phyloP scores from a whole-genome alignment of 768 basidiomycete genomes.

The Lentinula sp. region DNA sequence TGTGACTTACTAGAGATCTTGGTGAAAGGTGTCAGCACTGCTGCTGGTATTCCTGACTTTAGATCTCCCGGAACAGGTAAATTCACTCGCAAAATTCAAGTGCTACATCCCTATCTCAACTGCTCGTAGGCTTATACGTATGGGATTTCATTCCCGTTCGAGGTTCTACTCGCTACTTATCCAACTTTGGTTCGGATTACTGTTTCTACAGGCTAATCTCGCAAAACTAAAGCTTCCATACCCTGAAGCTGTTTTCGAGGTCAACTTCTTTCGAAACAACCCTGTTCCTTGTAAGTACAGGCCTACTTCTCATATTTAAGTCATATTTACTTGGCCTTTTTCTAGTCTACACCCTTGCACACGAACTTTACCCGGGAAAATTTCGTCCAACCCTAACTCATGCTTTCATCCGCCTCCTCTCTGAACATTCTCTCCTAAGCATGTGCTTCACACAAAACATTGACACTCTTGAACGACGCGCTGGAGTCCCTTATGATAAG shows the following conservation, averaged over 20 bases:
- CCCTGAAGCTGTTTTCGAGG: slow-evolving; percentile 94
- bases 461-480: slow-evolving; percentile 84
- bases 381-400: slow-evolving; percentile 87
- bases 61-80: slow-evolving; percentile 80
- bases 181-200: not conserved
- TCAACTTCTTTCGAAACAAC: slow-evolving; percentile 75
- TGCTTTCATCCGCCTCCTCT: slow-evolving; percentile 80
- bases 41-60: slow-evolving; percentile 88
- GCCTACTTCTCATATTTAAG: too few species aligned
- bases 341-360: slow-evolving; percentile 83
- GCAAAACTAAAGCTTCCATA: slow-evolving; percentile 76
- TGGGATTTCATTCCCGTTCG: slow-evolving; percentile 33
- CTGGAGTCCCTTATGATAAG: slow-evolving; percentile 65
- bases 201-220: slow-evolving; percentile 56
- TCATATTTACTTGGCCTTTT: not conserved
- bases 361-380: slow-evolving; percentile 88
- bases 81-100: not conserved
- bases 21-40: slow-evolving; percentile 60
- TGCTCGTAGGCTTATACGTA: not conserved
- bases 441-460: slow-evolving; percentile 90
- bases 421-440: slow-evolving; percentile 60
- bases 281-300: slow-evolving; percentile 66
- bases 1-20: not conserved
- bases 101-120: not conserved
- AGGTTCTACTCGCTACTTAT: slow-evolving; percentile 17